phyloP scores from a whole-genome alignment of 2,329 filamentous ascomycete genomes.

The Fusarium irregulare region DNA sequence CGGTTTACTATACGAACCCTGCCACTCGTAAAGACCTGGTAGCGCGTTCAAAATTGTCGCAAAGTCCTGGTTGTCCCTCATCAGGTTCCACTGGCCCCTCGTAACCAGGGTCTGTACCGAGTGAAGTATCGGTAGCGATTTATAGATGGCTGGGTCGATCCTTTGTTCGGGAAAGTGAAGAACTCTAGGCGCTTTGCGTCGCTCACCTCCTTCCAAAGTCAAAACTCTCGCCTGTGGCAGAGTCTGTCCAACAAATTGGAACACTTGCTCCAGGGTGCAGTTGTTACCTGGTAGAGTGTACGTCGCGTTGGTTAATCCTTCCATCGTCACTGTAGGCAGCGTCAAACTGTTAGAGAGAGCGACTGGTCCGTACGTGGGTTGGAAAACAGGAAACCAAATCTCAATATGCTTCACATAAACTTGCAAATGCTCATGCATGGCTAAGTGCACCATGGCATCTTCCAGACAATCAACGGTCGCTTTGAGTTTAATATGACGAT shows the following conservation, averaged over 20 bases:
- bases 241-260: slow-evolving; percentile 68
- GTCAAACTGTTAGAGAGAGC: slow-evolving; percentile 57
- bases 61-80: slow-evolving; percentile 73
- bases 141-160: slow-evolving; percentile 39
- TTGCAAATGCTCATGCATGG: slow-evolving; percentile 67
- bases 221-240: slow-evolving; percentile 73
- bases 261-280: slow-evolving; percentile 76
- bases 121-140: slow-evolving; percentile 59
- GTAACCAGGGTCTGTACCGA: slow-evolving; percentile 76
- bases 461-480: slow-evolving; percentile 72
- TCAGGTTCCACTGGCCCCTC: slow-evolving; percentile 82
- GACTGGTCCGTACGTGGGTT: slow-evolving; percentile 62
- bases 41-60: slow-evolving; percentile 69
- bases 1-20: slow-evolving; percentile 75
- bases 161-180: slow-evolving; percentile 48
- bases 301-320: slow-evolving; percentile 66
- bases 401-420: slow-evolving; percentile 77
- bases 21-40: slow-evolving; percentile 73
- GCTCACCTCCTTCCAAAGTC: slow-evolving; percentile 80
- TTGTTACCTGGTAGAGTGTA: slow-evolving; percentile 73
- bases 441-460: slow-evolving; percentile 71
- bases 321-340: slow-evolving; percentile 64
- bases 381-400: slow-evolving; percentile 81
- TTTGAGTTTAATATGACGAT: slow-evolving; percentile 80
- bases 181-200: slow-evolving; percentile 79